Conservation (phyloP, 176 grass and related monocot species). For the Zea luxurians region DNA sequence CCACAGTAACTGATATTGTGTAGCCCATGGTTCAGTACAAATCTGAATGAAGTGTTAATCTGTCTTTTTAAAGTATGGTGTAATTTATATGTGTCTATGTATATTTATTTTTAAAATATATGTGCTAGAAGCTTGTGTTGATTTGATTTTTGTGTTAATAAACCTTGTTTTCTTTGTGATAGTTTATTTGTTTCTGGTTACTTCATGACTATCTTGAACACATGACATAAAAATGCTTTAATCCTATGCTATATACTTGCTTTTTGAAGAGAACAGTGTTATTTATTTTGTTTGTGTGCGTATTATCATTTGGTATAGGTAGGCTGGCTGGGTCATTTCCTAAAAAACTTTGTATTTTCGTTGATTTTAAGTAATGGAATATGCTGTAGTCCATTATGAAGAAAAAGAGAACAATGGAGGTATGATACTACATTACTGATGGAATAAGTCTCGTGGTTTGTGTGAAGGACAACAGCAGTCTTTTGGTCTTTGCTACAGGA, state of each 20-base stretch:
- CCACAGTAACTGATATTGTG: neutral
- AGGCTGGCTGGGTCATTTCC: neutral
- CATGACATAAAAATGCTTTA: neutral
- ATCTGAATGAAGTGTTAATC: neutral
- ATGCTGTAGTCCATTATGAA: neutral
- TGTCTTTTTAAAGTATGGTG: neutral
- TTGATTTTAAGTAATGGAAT: neutral
- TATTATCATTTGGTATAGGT: neutral
- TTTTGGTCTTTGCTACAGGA: too few species aligned
- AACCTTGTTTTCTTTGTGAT: neutral
- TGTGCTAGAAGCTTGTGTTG: neutral
- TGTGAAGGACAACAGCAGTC: too few species aligned
- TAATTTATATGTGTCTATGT: neutral
- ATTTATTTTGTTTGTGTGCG: neutral
- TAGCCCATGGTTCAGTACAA: neutral
- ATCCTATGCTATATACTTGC: slow-evolving; percentile 3
- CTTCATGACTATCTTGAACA: neutral
- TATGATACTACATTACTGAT: slow-evolving; percentile 17
- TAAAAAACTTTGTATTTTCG: neutral
- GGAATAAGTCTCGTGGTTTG: too few species aligned
- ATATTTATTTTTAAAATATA: neutral
- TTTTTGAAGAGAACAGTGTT: neutral
- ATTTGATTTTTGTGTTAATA: slow-evolving; percentile 16
- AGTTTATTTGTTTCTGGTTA: neutral
- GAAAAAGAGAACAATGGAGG: neutral